Base-by-base conservation (phyloP, 2,329 filamentous ascomycete genomes). In the Talaromyces sp. region DNA sequence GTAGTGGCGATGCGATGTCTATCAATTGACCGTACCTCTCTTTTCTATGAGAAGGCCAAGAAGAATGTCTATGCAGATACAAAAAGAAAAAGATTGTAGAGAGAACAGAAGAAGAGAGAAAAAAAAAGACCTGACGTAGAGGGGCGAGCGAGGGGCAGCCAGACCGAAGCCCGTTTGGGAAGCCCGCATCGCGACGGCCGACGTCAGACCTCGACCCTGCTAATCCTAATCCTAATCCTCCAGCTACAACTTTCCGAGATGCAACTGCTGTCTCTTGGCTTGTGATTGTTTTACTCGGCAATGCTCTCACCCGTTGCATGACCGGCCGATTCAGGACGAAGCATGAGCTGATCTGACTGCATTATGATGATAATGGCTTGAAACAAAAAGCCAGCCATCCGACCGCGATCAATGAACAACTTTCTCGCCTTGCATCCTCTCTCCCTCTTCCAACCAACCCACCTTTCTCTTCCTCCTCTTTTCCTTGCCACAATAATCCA, bases 141-240 rank as follows among this genome's bases (percentile, higher is more conserved):
- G 60, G 47, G 53, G 57, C 61, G 53, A 54, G 57, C 56, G 61
- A 63, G 62, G 60, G 62, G 59, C 49, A 42, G 53, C 54, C 59
- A 64, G 58, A 59, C 51, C 55, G 61, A 42, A 59, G 47, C 65
- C 68, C 66, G 61, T 65, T 63, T 63, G 63, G 64, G 66, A 71
- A 71, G 72, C 72, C 66, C 70, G 73, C 73, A 72, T 69, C 47
- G 49, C 39, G 55, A 58, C 65, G 60, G 66, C 68, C 65, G 60
- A 67, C 68, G 73, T 75, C 73, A 75, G 70, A 61, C 63, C 62
- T 57, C 55, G 10, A 33, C 32, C 10, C 22, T 22, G 22, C 22
- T 22, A 33, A 9, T 56, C 58, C 57, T 56, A 64, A 36, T 66
- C 64, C 70, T 71, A 11, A 22, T 22, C 22, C 33, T 39, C 3